phyloP scores from a whole-genome alignment of 1,139 yeast genomes.

The Arxiozyma telluris region DNA sequence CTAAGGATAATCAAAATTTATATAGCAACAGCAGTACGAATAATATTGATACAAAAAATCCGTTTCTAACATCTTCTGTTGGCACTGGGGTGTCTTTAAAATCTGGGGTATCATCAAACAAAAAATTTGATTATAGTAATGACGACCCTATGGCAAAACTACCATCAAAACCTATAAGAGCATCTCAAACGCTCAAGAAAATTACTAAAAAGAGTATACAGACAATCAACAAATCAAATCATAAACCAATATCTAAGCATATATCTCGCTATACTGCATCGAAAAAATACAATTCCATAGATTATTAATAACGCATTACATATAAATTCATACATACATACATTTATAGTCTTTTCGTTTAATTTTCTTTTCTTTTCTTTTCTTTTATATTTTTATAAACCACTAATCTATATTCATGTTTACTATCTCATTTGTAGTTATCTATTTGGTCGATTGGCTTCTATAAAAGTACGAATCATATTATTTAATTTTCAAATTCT shows the following conservation, averaged over 20 bases:
- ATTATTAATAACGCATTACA: too few species aligned
- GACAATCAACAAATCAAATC: constrained; percentile 4
- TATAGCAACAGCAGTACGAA: background rate
- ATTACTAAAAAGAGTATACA: constrained; percentile 2
- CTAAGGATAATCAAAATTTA: background rate
- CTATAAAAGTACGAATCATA: too few species aligned
- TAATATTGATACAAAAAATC: constrained; percentile 5
- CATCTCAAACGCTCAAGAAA: constrained; percentile 9
- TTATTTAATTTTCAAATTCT: background rate
- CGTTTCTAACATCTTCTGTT: background rate
- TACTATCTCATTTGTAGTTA: too few species aligned
- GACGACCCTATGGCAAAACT: constrained; percentile 24
- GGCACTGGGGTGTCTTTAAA: background rate
- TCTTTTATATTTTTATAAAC: too few species aligned
- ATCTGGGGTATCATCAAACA: background rate
- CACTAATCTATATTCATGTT: background rate
- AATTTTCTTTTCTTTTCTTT: too few species aligned
- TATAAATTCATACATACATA: too few species aligned
- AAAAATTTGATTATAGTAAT: constrained; percentile 11
- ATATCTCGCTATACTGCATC: background rate
- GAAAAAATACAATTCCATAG: background rate
- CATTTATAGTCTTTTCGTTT: too few species aligned
- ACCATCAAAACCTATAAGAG: constrained; percentile 11
- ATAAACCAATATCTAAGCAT: background rate
- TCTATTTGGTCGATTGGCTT: background rate